Evolutionary conservation across 345 rosid species (phyloP), one percentile per base, ranked within the genome.

Genomic region (Arabis hirsuta): DNA sequence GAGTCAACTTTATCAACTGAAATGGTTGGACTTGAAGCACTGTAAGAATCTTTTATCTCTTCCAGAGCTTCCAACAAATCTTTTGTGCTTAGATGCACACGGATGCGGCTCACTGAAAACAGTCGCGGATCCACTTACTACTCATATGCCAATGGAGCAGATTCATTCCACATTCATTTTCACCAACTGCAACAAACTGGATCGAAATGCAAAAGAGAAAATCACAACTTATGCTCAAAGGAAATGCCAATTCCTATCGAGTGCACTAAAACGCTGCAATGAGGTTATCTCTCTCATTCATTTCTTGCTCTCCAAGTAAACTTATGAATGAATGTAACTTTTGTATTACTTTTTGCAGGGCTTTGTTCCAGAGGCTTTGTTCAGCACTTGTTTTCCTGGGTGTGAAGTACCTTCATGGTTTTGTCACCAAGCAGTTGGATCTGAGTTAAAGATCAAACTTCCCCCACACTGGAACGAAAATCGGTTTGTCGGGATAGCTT

Each of bases 401-500:
- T 47, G 73, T 47, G 73, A 69, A 24, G 58, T 69, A 59, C 73
- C 73, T 36, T 47, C 73, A 39, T 69, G 73, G 73, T 69, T 58
- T 24, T 3, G 19, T 7, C 11, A 45, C 14, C 39, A 57, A 46
- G 48, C 47, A 16, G 50, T 69, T 57, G 73, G 73, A 47, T 58
- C 58, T 14, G 7, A 7, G 41, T 46, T 69, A 16, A 14, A 59
- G 26, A 12, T 41, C 12, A 36, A 39, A 48, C 65, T 58, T 3
- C 47, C 38, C 12, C 41, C 48, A 36, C 73, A 69, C 14, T 69
- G 73, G 65, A 41, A 48, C 14, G 57, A 36, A 14, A 45, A 56
- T 34, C 46, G 46, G 39, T 51, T 69, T 46, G 26, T 38, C 9
- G 73, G 73, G 9, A 39, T 69, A 36, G 73, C 56, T 58, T 46